These are phyloP conservation scores for Hanseniaspora clermontiae DNA, from an alignment of 805 yeast species.

Conservation along the genomic window DNA sequence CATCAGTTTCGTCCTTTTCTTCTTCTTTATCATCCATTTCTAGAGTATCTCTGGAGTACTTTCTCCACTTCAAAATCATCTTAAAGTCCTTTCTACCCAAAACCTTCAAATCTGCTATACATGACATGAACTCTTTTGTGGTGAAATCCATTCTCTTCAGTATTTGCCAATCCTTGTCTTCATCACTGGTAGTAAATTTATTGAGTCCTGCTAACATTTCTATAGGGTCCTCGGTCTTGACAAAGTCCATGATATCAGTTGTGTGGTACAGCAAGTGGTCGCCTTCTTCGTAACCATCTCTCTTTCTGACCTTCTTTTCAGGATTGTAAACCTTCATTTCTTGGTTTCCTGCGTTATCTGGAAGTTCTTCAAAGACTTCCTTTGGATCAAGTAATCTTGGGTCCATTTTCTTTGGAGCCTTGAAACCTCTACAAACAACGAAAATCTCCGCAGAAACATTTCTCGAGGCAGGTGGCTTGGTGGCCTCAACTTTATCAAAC, in stretches of 20 bases:
- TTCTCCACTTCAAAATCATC: conserved; percentile 73
- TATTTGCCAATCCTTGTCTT: conserved; percentile 59
- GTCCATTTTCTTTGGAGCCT: conserved; percentile 90
- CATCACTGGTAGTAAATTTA: conserved; percentile 45
- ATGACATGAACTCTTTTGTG: conserved; percentile 63
- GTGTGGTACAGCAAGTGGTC: conserved; percentile 62
- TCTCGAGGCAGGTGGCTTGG: conserved; percentile 98
- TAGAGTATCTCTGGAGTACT: conserved; percentile 64
- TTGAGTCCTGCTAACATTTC: conserved; percentile 63
- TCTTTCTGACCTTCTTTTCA: conserved; percentile 73
- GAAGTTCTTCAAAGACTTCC: conserved; percentile 87
- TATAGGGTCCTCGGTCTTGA: conserved; percentile 71
- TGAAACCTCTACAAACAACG: conserved; percentile 90
- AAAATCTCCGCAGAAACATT: conserved; percentile 98
- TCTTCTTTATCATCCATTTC: conserved; percentile 46
- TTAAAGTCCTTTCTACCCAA: conserved; percentile 91
- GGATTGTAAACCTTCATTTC: conserved; percentile 94
- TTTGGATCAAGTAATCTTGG: conserved; percentile 84
- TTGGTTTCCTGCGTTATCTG: conserved; percentile 58
- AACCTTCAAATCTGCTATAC: conserved; percentile 83
- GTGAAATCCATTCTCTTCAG: conserved; percentile 64
- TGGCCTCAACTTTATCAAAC: conserved; percentile 93
- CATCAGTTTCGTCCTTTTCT: conserved; percentile 35
- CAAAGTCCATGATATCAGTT: conserved; percentile 65
- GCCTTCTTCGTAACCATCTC: conserved; percentile 96